Evolutionary conservation across 2,329 filamentous ascomycete genomes (phyloP), one percentile per base, ranked within the genome.

Genomic region (Davidsoniella eucalypti): DNA sequence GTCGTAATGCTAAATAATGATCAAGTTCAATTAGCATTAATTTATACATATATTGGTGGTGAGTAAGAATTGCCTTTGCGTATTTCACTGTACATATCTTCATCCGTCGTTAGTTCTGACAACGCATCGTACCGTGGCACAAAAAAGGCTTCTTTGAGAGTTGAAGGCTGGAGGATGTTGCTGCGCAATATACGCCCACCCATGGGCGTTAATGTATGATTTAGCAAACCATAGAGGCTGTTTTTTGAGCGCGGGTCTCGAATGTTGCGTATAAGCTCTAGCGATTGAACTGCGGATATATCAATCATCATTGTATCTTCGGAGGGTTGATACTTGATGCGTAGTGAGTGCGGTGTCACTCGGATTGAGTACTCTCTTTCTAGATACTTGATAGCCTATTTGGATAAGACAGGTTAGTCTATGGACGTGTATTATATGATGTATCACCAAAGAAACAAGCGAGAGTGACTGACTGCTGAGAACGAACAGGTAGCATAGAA

Each of bases 301-400:
- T 95, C 90, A 57, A 96, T 93, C 76, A 94, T 86, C 88, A 96
- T 94, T 0, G 87, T 85, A 21, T 90, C 84, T 60, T 94, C 85
- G 0, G 87, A 87, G 1, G 87, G 83, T 58, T 90, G 82, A 57
- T 94, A 95, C 55, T 79, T 82, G 59, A 96, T 82, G 3, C 87
- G 78, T 29, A 96, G 73, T 17, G 88, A 88, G 60, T 92, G 82
- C n/a, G 73, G 70, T 3, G 78, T 72, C 60, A 94, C 92, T 0
- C 72, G 76, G 53, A 82, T 71, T 3, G 71, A 71, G 54, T 87
- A 71, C 5, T 78, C 76, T 1, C 82, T 64, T 52, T 94, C 84
- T 44, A 93, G 74, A 61, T 85, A 94, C 58, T 85, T 86, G 61
- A 96, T 69, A 3, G 72, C 83, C 86, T 94, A 29, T 37, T 9